A percentile compares a stretch with the other conserved stretches of the same genome.
Evolutionary conservation across 2,329 filamentous ascomycete species (phyloP).

Genomic region (Torrubiella hemipterigena): DNA sequence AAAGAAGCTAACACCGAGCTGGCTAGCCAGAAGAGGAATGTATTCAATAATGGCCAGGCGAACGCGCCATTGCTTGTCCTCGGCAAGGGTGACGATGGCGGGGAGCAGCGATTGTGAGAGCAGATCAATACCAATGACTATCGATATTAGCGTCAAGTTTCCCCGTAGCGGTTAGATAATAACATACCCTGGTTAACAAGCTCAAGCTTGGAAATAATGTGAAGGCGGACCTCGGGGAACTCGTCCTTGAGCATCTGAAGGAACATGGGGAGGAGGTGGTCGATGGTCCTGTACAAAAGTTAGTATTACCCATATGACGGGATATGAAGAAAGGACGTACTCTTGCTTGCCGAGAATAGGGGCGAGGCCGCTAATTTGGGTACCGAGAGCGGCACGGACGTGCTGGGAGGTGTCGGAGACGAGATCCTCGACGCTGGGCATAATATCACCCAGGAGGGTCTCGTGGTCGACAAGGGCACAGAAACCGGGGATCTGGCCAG

Average conservation of each 20-base stretch:
- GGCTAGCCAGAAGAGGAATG: constrained; percentile 88
- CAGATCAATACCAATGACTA: constrained; percentile 94
- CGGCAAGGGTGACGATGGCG: constrained; percentile 91
- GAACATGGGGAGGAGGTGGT: constrained; percentile 96
- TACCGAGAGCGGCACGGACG: constrained; percentile 87
- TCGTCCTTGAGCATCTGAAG: constrained; percentile 99
- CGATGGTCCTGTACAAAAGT: constrained; percentile 60
- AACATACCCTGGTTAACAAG: constrained; percentile 81
- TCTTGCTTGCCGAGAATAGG: constrained; percentile 97
- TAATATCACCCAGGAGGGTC: constrained; percentile 86
- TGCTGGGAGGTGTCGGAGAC: constrained; percentile 95
- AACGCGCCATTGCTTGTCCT: constrained; percentile 99
- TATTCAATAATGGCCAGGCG: constrained; percentile 98
- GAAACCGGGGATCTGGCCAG: constrained; percentile 96
- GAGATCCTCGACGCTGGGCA: constrained; percentile 90
- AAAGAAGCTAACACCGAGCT: constrained; percentile 94
- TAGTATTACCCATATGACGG: neutral
- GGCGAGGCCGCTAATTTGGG: constrained; percentile 91
- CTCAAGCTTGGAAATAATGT: constrained; percentile 99
- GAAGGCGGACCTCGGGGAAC: constrained; percentile 92
- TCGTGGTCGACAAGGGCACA: constrained; percentile 79
- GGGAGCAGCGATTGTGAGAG: constrained; percentile 93
- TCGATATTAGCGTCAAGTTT: neutral
- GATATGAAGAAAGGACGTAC: constrained; percentile 39
- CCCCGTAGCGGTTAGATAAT: neutral